These are phyloP conservation scores for Zymoseptoria tritici DNA, from an alignment of 2,329 filamentous ascomycete species.

Conservation along the genomic window DNA sequence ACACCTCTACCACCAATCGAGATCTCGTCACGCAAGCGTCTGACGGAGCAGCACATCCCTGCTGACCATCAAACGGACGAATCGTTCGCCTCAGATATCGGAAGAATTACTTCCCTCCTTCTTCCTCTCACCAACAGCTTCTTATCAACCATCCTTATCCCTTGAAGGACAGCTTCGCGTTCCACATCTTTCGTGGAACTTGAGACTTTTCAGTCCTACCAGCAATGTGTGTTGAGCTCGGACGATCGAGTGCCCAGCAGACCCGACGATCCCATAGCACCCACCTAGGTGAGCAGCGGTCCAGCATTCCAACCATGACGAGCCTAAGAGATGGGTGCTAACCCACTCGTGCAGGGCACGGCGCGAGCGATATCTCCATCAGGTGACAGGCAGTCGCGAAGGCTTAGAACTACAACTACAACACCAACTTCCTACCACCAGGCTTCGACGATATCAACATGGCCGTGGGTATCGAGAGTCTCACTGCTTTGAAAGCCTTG, in stretches of 20 bases:
- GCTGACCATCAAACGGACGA: not conserved
- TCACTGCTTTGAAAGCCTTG: conserved; percentile 13
- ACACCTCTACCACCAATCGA: not conserved
- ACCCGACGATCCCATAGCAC: conserved; percentile 21
- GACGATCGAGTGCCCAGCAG: conserved; percentile 19
- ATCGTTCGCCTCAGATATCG: not conserved
- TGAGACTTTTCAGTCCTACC: not conserved
- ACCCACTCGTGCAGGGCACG: conserved; percentile 17
- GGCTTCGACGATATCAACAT: conserved; percentile 18
- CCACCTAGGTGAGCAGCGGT: conserved; percentile 15
- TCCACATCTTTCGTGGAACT: not conserved
- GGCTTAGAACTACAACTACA: conserved; percentile 4
- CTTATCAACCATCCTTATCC: not conserved
- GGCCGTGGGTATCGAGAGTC: not conserved
- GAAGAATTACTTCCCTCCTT: not conserved
- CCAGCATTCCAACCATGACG: conserved; percentile 2
- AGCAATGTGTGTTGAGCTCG: conserved; percentile 24
- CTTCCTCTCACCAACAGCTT: not conserved
- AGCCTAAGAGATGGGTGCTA: not conserved
- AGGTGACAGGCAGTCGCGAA: conserved; percentile 22
- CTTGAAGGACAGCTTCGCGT: not conserved
- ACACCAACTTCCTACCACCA: conserved; percentile 9
- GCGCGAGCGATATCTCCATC: conserved; percentile 28
- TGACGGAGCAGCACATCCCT: not conserved
- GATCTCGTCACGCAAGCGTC: not conserved